Evolutionary conservation across 257 asterid species (phyloP).

Genomic region (Lavandula angustifolia): DNA sequence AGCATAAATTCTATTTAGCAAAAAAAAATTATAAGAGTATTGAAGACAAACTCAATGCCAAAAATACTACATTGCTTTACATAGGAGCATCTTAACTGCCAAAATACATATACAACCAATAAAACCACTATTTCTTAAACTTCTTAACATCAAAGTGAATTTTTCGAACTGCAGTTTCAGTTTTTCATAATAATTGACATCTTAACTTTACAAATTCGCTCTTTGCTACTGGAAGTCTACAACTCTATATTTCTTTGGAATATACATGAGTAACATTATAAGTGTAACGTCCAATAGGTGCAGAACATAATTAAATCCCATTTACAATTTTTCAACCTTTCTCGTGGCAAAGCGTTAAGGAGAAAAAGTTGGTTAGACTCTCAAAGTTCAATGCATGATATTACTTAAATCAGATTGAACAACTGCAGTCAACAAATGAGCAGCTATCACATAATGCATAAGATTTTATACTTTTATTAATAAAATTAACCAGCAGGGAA

Average conservation of each 20-base stretch:
- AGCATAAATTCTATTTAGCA: not conserved
- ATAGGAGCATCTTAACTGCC: conserved; percentile 2
- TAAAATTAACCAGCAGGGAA: not conserved
- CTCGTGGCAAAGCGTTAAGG: not conserved
- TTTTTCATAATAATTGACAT: no score
- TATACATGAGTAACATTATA: no score
- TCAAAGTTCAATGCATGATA: not conserved
- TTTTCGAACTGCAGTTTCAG: not conserved
- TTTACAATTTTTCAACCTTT: not conserved
- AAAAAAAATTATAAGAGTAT: conserved; percentile 11
- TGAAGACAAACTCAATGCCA: not conserved
- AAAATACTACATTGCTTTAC: conserved; percentile 12
- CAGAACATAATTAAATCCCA: not conserved
- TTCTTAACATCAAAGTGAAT: not conserved
- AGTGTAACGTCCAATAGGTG: not conserved
- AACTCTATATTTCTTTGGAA: no score
- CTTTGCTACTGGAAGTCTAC: no score
- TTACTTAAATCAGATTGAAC: not conserved
- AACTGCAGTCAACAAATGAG: conserved; percentile 17
- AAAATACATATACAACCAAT: conserved; percentile 11
- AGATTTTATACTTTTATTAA: not conserved
- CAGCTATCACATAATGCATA: not conserved
- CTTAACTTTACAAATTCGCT: no score
- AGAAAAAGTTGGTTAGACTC: not conserved
- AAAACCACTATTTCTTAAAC: not conserved